These are phyloP conservation scores for Samsoniella hepiali DNA, from an alignment of 2,329 filamentous ascomycete species.

Conservation along the genomic window DNA sequence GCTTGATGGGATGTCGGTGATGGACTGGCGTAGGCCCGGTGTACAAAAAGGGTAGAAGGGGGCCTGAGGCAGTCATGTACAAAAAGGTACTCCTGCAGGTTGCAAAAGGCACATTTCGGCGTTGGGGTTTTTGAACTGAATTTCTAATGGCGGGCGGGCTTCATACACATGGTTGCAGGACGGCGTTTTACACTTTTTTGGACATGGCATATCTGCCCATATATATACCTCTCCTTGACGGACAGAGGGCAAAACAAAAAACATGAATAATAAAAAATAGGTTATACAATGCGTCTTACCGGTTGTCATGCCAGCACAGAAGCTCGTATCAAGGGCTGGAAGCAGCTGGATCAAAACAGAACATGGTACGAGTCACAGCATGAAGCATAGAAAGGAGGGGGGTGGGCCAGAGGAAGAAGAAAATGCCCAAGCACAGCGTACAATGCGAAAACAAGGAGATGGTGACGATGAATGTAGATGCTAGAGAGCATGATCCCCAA, in stretches of 20 bases:
- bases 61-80: neutral
- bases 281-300: neutral
- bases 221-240: neutral
- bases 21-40: neutral
- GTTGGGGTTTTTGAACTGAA: neutral
- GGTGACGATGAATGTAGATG: too few species aligned
- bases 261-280: neutral
- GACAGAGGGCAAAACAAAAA: neutral
- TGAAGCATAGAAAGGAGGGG: too few species aligned
- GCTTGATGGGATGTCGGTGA: constrained; percentile 23
- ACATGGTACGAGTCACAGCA: too few species aligned
- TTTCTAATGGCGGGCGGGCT: neutral
- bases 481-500: too few species aligned
- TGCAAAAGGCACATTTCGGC: neutral
- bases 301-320: neutral
- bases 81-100: neutral
- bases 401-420: too few species aligned
- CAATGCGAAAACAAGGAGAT: too few species aligned
- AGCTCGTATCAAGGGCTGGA: neutral
- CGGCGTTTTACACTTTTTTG: constrained; percentile 10
- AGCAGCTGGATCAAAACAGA: too few species aligned
- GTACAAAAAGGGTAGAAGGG: neutral
- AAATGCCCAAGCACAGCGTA: too few species aligned
- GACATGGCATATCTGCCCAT: neutral
- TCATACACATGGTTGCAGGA: neutral